These are phyloP conservation scores for Trypanosoma lewisi DNA, from an alignment of 208 protist genomes.

Conservation along the genomic window DNA sequence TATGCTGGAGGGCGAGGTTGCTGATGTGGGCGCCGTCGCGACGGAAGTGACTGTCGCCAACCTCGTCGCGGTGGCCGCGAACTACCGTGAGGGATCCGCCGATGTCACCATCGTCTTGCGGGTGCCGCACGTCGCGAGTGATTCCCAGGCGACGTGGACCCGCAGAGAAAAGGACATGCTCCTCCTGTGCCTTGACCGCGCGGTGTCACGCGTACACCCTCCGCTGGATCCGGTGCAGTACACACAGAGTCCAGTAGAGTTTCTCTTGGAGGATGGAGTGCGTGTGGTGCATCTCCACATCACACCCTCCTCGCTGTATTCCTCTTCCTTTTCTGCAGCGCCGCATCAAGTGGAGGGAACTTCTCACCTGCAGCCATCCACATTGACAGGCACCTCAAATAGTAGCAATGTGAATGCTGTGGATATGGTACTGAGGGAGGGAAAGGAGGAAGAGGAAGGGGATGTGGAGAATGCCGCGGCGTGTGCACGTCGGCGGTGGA, in stretches of 20 bases:
- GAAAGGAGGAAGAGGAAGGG: conserved; percentile 5
- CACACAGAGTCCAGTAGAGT: conserved; percentile 14
- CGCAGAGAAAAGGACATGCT: conserved; percentile 40
- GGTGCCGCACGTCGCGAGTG: not conserved
- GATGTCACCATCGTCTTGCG: conserved; percentile 6
- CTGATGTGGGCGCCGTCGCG: conserved; percentile 3
- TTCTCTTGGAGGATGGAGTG: not conserved
- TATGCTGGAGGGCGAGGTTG: conserved; percentile 16
- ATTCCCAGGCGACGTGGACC: conserved; percentile 2
- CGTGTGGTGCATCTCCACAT: conserved; percentile 3
- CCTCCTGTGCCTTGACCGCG: conserved; percentile 69
- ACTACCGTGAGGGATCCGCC: not conserved
- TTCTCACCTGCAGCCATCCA: not conserved
- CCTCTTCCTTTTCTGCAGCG: conserved; percentile 7
- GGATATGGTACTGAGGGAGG: too few species aligned
- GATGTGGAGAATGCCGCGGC: not conserved
- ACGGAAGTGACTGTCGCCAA: conserved; percentile 17
- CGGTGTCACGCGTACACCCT: conserved; percentile 63
- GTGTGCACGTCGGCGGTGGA: conserved; percentile 37
- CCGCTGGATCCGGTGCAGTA: conserved; percentile 69
- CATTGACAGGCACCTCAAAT: conserved; percentile 10
- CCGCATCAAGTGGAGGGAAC: conserved; percentile 21
- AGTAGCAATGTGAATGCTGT: conserved; percentile 29
- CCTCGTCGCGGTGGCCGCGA: conserved; percentile 22
- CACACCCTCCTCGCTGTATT: conserved; percentile 1